Conservation (phyloP, 352 stramenopile genomes). For the Globisporangium iwayamae region DNA sequence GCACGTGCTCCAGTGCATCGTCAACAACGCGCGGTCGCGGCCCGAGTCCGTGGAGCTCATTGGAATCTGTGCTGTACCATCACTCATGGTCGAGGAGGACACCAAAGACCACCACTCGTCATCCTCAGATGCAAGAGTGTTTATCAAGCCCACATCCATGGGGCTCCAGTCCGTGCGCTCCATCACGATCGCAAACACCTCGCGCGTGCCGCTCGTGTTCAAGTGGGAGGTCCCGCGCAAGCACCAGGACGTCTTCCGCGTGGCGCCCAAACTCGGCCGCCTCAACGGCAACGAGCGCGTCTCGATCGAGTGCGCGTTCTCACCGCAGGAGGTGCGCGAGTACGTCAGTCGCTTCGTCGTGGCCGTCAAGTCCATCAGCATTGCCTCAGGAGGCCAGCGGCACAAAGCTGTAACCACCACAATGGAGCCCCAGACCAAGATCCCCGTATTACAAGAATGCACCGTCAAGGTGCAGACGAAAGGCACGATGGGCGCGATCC, state of each 20-base stretch:
- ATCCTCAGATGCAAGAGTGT: slow-evolving; percentile 41
- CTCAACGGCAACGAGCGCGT: slow-evolving; percentile 81
- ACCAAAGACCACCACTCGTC: slow-evolving; percentile 12
- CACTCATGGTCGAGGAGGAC: slow-evolving; percentile 38
- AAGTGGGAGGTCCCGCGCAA: slow-evolving; percentile 67
- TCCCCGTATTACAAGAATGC: slow-evolving; percentile 61
- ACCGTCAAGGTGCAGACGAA: slow-evolving; percentile 64
- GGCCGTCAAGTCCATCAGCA: slow-evolving; percentile 66
- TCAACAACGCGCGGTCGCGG: slow-evolving; percentile 60
- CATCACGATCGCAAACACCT: slow-evolving; percentile 71
- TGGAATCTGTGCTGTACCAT: slow-evolving; percentile 52
- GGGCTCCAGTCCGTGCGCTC: slow-evolving; percentile 55
- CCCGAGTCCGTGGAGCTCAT: slow-evolving; percentile 55
- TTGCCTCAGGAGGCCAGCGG: slow-evolving; percentile 21
- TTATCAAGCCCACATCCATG: slow-evolving; percentile 83
- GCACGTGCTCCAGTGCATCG: slow-evolving; percentile 57
- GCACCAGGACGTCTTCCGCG: slow-evolving; percentile 53
- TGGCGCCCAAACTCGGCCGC: slow-evolving; percentile 65
- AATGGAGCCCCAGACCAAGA: slow-evolving; percentile 15
- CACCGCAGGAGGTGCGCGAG: slow-evolving; percentile 62
- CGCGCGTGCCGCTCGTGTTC: slow-evolving; percentile 85
- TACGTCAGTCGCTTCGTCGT: slow-evolving; percentile 75
- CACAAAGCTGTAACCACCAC: slow-evolving; percentile 3
- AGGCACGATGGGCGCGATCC: slow-evolving; percentile 67
- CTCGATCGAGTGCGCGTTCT: slow-evolving; percentile 71